Evolutionary conservation across 441 rosid species (phyloP).

Genomic region (Populus hybrid): DNA sequence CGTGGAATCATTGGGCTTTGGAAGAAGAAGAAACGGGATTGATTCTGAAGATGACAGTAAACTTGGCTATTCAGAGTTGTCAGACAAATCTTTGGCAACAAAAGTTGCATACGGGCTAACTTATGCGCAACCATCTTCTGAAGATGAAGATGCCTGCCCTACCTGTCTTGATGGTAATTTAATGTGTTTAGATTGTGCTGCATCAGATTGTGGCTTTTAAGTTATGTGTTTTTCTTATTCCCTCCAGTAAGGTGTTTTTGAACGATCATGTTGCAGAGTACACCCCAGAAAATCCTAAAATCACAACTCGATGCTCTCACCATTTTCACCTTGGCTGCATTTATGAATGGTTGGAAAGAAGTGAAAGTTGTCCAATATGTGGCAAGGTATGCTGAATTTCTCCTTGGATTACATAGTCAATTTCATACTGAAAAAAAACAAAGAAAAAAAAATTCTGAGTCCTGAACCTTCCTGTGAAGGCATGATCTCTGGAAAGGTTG

Average conservation of each 20-base stretch:
- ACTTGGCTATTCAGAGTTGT: conserved; percentile 41
- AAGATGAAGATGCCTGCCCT: conserved; percentile 87
- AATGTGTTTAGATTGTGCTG: not conserved
- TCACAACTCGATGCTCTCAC: conserved; percentile 68
- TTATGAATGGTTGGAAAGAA: conserved; percentile 97
- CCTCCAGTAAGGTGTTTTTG: not conserved
- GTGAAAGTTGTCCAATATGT: conserved; percentile 88
- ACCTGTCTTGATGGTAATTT: conserved; percentile 87
- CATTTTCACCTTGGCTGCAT: conserved; percentile 95
- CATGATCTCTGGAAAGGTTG: not conserved
- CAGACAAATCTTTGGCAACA: conserved; percentile 35
- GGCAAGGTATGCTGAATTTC: conserved; percentile 60
- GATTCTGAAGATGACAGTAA: conserved; percentile 51
- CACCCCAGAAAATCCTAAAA: conserved; percentile 83
- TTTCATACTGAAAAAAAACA: not conserved
- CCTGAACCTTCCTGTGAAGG: not conserved
- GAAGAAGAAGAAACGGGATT: conserved; percentile 47
- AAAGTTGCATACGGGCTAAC: conserved; percentile 30
- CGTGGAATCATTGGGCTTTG: conserved; percentile 45
- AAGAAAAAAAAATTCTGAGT: not conserved
- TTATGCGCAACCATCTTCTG: conserved; percentile 45
- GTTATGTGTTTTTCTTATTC: not conserved
- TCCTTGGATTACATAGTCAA: not conserved
- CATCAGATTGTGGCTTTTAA: not conserved
- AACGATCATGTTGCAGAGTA: conserved; percentile 54